These are phyloP conservation scores for Podospora pseudoanserina DNA, from an alignment of 495 filamentous ascomycete genomes.

Conservation along the genomic window DNA sequence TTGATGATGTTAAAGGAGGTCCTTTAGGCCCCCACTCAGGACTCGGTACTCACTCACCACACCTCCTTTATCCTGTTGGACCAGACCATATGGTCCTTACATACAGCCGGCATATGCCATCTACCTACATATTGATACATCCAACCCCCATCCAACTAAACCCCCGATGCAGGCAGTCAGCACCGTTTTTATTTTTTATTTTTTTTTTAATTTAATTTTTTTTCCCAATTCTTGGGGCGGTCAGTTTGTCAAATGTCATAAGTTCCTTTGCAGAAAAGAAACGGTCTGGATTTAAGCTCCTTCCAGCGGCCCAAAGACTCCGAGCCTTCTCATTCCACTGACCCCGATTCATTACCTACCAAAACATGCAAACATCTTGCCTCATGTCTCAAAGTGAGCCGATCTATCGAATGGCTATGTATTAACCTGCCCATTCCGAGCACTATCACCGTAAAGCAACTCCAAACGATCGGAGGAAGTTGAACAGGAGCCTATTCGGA, in stretches of 20 bases:
- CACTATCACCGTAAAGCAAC: too few relatives aligned
- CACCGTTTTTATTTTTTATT: not conserved
- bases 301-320: not conserved
- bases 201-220: not conserved
- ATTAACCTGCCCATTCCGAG: too few relatives aligned
- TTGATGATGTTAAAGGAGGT: not conserved
- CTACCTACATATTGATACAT: not conserved
- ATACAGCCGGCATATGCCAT: not conserved
- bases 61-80: not conserved
- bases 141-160: not conserved
- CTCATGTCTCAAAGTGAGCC: not conserved
- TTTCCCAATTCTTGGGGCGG: not conserved
- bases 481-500: too few relatives aligned
- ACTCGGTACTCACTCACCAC: not conserved
- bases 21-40: conserved; percentile 1
- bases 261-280: not conserved
- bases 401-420: not conserved
- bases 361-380: not conserved
- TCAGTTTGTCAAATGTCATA: not conserved
- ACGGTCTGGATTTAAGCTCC: too few relatives aligned
- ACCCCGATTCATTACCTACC: too few relatives aligned
- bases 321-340: not conserved
- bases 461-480: too few relatives aligned
- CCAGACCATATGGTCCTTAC: not conserved
- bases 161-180: not conserved